Evolutionary conservation across 257 asterid genomes (phyloP).

Genomic region (Mitragyna speciosa): DNA sequence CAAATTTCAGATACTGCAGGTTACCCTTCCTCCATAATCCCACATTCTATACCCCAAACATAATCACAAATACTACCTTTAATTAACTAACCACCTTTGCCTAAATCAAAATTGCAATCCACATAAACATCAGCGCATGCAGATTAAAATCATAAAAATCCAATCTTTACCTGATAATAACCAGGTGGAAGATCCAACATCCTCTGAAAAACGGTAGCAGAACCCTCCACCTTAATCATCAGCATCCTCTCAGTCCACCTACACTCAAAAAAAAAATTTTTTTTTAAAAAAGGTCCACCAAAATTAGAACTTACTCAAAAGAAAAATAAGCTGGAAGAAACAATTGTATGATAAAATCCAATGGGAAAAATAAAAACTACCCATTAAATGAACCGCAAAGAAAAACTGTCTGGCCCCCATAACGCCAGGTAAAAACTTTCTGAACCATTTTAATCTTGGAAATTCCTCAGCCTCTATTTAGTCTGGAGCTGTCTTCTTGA

Average conservation of each 20-base stretch:
- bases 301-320: neutral
- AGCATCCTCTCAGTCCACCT: constrained; percentile 62
- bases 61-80: neutral
- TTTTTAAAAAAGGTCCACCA: constrained; percentile 3
- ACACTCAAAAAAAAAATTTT: constrained; percentile 15
- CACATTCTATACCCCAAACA: too few relatives aligned
- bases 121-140: neutral
- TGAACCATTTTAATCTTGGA: constrained; percentile 49
- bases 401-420: constrained; percentile 59
- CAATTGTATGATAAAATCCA: neutral
- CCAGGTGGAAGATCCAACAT: constrained; percentile 63
- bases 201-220: constrained; percentile 45
- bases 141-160: neutral
- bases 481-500: neutral
- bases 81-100: neutral
- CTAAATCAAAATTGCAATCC: neutral
- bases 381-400: constrained; percentile 63
- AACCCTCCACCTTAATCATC: constrained; percentile 55
- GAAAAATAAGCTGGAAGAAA: neutral
- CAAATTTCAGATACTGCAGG: neutral
- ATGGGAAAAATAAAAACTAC: constrained; percentile 27
- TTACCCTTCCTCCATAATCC: too few relatives aligned
- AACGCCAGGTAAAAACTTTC: constrained; percentile 61
- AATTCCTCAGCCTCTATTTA: constrained; percentile 8
- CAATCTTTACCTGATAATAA: constrained; percentile 53